A percentile compares a stretch with the other conserved stretches of the same genome.
Conservation (phyloP, 352 stramenopile species). For the Phytophthora litchii region DNA sequence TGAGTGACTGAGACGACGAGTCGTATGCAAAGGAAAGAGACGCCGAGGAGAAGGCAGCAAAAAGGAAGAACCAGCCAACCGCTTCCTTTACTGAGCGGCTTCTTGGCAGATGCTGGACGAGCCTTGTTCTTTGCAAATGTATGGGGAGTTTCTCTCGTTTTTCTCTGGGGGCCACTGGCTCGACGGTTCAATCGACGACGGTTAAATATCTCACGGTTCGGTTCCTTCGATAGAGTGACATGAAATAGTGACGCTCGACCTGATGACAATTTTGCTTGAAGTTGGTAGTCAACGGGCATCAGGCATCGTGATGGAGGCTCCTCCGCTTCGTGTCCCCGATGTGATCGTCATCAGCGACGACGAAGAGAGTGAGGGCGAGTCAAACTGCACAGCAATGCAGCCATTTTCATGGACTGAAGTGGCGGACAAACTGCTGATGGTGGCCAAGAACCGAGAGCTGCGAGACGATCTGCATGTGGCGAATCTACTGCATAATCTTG, state of each 20-base stretch:
- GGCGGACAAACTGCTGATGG: constrained; percentile 12
- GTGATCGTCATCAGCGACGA: constrained; percentile 35
- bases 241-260: constrained; percentile 14
- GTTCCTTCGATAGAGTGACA: constrained; percentile 25
- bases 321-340: constrained; percentile 1
- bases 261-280: constrained; percentile 16
- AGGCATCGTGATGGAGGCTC: background rate
- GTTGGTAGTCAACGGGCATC: constrained; percentile 2
- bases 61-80: constrained; percentile 7
- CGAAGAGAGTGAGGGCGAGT: background rate
- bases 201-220: constrained; percentile 19
- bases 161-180: constrained; percentile 30
- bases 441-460: constrained; percentile 27
- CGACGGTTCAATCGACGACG: constrained; percentile 31
- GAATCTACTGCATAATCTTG: constrained; percentile 15
- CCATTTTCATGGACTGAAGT: constrained; percentile 22
- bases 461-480: background rate
- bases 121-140: constrained; percentile 34
- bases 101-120: constrained; percentile 5
- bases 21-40: constrained; percentile 36
- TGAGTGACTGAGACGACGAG: constrained; percentile 16
- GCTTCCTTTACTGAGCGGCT: constrained; percentile 19
- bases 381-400: background rate
- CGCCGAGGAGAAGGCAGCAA: constrained; percentile 4
- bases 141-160: constrained; percentile 26